Evolutionary conservation across 1,284 basidiomycete genomes (phyloP).

Genomic region (Ustilago shanxiensis): DNA sequence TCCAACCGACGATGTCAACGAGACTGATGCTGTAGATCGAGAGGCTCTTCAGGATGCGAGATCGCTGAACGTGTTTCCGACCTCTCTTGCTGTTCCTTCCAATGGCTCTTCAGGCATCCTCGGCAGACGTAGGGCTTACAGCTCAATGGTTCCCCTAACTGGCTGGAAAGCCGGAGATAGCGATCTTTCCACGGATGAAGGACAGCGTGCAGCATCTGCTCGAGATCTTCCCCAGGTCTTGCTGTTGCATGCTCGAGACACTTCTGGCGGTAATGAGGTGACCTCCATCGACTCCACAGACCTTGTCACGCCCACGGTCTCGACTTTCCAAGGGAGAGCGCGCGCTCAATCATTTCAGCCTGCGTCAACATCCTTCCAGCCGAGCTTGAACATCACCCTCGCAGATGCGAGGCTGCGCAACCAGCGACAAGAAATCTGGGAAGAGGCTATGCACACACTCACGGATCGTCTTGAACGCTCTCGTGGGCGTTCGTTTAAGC

Average conservation of each 20-base stretch:
- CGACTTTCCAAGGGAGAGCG: slow-evolving; percentile 26
- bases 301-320: slow-evolving; percentile 28
- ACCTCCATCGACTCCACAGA: slow-evolving; percentile 2
- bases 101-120: background rate
- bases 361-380: background rate
- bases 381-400: background rate
- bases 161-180: slow-evolving; percentile 33
- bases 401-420: background rate
- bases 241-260: slow-evolving; percentile 1
- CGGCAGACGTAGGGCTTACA: slow-evolving; percentile 29
- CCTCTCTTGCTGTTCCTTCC: background rate
- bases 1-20: slow-evolving; percentile 4
- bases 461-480: slow-evolving; percentile 1
- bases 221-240: slow-evolving; percentile 21
- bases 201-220: background rate
- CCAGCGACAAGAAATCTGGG: slow-evolving; percentile 17
- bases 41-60: background rate
- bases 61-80: background rate
- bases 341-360: slow-evolving; percentile 23
- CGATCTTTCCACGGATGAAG: background rate
- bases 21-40: background rate
- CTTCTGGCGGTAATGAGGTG: background rate
- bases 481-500: background rate
- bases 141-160: slow-evolving; percentile 34
- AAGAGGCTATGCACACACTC: slow-evolving; percentile 25